phyloP scores from a whole-genome alignment of 345 rosid species.

The Gossypium ekmanianum region DNA sequence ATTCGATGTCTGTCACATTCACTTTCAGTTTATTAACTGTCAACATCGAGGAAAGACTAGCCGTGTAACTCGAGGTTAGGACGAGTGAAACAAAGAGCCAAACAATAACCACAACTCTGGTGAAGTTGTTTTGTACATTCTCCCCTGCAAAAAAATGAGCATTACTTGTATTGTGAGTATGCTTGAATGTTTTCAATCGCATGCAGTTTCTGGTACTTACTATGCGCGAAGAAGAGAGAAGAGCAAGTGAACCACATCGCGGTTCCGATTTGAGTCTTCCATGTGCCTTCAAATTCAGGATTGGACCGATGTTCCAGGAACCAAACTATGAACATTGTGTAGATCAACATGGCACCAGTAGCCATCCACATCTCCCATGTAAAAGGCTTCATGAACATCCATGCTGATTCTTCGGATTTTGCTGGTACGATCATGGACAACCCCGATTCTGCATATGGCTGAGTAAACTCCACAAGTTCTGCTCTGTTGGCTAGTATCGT shows the following conservation, averaged over 20 bases:
- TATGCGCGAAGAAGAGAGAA: conserved; percentile 52
- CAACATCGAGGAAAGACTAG: conserved; percentile 50
- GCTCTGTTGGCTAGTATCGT: conserved; percentile 41
- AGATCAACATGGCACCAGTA: conserved; percentile 33
- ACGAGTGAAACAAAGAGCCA: conserved; percentile 58
- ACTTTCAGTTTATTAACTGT: conserved; percentile 40
- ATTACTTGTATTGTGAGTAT: too few species aligned
- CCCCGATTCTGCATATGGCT: conserved; percentile 48
- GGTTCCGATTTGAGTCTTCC: conserved; percentile 33
- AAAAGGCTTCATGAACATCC: conserved; percentile 52
- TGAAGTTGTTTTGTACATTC: conserved; percentile 28
- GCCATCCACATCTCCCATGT: conserved; percentile 45
- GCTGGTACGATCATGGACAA: conserved; percentile 45
- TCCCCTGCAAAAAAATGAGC: conserved; percentile 28
- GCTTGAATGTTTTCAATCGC: too few species aligned
- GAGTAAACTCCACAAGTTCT: conserved; percentile 43
- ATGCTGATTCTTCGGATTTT: conserved; percentile 19
- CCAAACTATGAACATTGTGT: conserved; percentile 49
- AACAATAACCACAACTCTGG: conserved; percentile 40
- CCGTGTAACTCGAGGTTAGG: conserved; percentile 57
- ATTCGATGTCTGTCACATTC: conserved; percentile 24
- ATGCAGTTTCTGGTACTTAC: conserved; percentile 26
- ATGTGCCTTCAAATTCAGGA: conserved; percentile 37
- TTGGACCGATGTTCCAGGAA: conserved; percentile 36
- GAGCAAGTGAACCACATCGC: conserved; percentile 49